These are phyloP conservation scores for Bryum argenteum DNA, from an alignment of 225 moss, liverwort and hornwort genomes.

Conservation along the genomic window DNA sequence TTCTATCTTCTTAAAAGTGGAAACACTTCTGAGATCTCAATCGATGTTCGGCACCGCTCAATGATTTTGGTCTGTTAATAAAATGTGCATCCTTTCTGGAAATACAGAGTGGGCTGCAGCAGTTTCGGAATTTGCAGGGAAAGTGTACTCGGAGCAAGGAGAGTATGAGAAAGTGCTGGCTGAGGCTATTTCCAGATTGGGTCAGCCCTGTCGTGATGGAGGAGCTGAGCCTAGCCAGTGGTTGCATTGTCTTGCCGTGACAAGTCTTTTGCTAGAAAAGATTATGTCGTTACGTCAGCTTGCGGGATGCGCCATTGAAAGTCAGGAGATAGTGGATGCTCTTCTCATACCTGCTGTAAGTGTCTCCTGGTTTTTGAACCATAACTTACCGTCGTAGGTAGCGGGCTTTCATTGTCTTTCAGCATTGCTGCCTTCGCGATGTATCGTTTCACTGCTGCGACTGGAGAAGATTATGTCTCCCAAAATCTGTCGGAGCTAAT, in stretches of 20 bases:
- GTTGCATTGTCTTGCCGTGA: conserved; percentile 88
- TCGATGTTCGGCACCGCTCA: conserved; percentile 11
- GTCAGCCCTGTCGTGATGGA: conserved; percentile 92
- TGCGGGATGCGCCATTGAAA: conserved; percentile 63
- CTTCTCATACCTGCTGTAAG: conserved; percentile 86
- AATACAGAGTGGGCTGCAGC: conserved; percentile 77
- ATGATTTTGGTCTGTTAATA: conserved; percentile 19
- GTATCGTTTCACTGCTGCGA: conserved; percentile 4
- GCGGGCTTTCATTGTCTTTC: conserved; percentile 1
- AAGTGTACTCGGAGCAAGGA: conserved; percentile 81
- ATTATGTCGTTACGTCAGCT: conserved; percentile 71
- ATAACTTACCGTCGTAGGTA: background rate
- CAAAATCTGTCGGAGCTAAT: conserved; percentile 12
- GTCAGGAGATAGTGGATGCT: conserved; percentile 84
- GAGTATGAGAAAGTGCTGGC: conserved; percentile 82
- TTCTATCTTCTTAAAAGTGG: background rate
- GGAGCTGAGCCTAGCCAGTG: conserved; percentile 88
- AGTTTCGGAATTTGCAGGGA: conserved; percentile 75
- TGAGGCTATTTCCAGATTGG: conserved; percentile 69
- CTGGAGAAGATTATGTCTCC: conserved; percentile 4
- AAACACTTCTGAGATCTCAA: conserved; percentile 6
- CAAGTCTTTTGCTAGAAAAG: conserved; percentile 75
- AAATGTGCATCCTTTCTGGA: conserved; percentile 24
- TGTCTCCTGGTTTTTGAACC: conserved; percentile 13
- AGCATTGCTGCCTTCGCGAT: conserved; percentile 12